Evolutionary conservation across 2,329 filamentous ascomycete genomes (phyloP).

Genomic region (Cladosporium sp.): DNA sequence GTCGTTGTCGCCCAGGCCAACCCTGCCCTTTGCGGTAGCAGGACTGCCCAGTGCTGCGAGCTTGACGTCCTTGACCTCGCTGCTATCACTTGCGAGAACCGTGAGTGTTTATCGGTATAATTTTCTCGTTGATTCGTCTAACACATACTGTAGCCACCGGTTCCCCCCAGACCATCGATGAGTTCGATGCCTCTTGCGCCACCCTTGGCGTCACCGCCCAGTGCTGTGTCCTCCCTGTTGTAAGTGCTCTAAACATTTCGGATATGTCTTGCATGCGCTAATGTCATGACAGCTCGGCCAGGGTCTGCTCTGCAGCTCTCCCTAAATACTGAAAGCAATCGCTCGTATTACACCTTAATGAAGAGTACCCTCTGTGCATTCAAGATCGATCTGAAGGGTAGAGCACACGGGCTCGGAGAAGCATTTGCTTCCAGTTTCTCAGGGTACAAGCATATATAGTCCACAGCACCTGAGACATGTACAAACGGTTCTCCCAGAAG

Average conservation of each 20-base stretch:
- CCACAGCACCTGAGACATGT: neutral
- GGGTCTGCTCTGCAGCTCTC: constrained; percentile 7
- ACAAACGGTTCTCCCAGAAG: neutral
- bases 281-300: constrained; percentile 4
- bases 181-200: constrained; percentile 11
- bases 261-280: neutral
- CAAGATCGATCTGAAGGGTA: too few relatives aligned
- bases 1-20: constrained; percentile 10
- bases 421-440: too few relatives aligned
- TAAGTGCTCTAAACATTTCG: neutral
- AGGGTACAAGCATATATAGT: neutral
- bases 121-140: neutral
- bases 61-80: constrained; percentile 12
- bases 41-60: constrained; percentile 12
- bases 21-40: constrained; percentile 8
- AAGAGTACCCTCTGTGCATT: too few relatives aligned
- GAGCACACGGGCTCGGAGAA: too few relatives aligned
- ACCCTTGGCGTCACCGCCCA: constrained; percentile 11
- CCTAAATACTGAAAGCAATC: neutral
- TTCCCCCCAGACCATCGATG: neutral
- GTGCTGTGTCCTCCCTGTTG: constrained; percentile 15
- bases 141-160: neutral
- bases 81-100: constrained; percentile 11
- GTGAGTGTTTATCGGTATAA: neutral
- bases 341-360: too few relatives aligned